These are phyloP conservation scores for Bullera alba DNA, from an alignment of 768 basidiomycete species.

Conservation along the genomic window DNA sequence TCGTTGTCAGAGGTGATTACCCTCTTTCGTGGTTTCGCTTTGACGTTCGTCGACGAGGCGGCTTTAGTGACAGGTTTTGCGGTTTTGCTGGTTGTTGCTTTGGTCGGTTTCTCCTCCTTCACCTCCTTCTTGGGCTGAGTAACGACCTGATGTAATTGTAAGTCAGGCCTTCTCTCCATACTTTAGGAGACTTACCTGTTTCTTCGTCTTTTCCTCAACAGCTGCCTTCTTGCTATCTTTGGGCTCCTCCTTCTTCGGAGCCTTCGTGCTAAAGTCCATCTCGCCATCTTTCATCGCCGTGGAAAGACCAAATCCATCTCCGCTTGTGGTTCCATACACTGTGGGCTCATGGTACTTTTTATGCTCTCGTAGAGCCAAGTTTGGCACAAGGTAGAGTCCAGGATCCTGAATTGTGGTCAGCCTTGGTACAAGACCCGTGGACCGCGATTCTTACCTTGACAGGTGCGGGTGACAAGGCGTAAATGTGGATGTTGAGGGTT, in stretches of 20 bases:
- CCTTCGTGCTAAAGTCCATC: slow-evolving; percentile 20
- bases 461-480: slow-evolving; percentile 25
- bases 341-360: slow-evolving; percentile 17
- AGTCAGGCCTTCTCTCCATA: not conserved
- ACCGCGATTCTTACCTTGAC: slow-evolving; percentile 13
- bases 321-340: slow-evolving; percentile 34
- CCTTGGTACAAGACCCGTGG: not conserved
- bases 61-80: slow-evolving; percentile 1
- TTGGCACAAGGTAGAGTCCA: slow-evolving; percentile 31
- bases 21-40: not conserved
- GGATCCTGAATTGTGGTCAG: slow-evolving; percentile 27
- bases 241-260: slow-evolving; percentile 6
- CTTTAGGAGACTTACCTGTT: too few relatives aligned
- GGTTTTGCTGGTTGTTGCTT: not conserved
- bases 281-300: slow-evolving; percentile 30
- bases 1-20: slow-evolving; percentile 5
- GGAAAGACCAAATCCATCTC: slow-evolving; percentile 11
- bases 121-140: not conserved
- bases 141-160: not conserved
- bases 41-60: not conserved
- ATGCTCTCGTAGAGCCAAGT: slow-evolving; percentile 14
- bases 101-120: not conserved
- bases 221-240: slow-evolving; percentile 3
- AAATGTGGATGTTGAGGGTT: slow-evolving; percentile 27
- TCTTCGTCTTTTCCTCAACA: not conserved